Base-by-base conservation (phyloP, 2,329 filamentous ascomycete genomes). In the Neurospora crassa region DNA sequence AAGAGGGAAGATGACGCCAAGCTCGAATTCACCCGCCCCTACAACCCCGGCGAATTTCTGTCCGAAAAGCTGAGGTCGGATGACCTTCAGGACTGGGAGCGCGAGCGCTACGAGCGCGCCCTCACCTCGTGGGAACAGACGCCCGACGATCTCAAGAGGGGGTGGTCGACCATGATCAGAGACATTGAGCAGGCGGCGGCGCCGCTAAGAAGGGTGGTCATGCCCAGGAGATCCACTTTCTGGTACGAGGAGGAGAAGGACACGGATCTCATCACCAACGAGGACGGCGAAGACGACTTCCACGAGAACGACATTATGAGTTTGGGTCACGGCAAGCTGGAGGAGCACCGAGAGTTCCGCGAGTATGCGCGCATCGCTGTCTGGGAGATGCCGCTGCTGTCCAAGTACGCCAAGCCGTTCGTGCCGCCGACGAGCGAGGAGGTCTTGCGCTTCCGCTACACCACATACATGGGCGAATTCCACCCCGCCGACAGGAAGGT, bases 401-500 rank as follows among this genome's bases (percentile, higher is more conserved):
- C 90, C 72, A 92, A 95, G 79, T 87, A 96, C 74, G 91, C 92
- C 70, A 92, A 92, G 81, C 91, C 92, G 20, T 98, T 97, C 80
- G 82, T 86, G 73, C 88, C 90, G 2, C 93, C 95, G 1, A 86
- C 87, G 16, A 80, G 85, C 40, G 81, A 89, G 67, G 86, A 92
- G 76, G 89, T 93, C 67, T 88, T 99, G 71, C 91, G 95, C 77
- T 99, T 97, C 89, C 91, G 96, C 77, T 97, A 97, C 84, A 99
- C 96, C 18, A 94, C 91, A 45, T 98, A 98, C 83, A 91, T 99
- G 87, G 95, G 95, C 77, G 96, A 98, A 82, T 85, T 88, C 71
- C 96, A 99, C 82, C 95, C 96, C 0, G 93, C 95, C 2, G 90
- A 94, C 81, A 90, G 90, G 79, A 99, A 99, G 85, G 94, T 99